Conservation (phyloP, 768 basidiomycete genomes). For the Leucosporidium yakuticum region DNA sequence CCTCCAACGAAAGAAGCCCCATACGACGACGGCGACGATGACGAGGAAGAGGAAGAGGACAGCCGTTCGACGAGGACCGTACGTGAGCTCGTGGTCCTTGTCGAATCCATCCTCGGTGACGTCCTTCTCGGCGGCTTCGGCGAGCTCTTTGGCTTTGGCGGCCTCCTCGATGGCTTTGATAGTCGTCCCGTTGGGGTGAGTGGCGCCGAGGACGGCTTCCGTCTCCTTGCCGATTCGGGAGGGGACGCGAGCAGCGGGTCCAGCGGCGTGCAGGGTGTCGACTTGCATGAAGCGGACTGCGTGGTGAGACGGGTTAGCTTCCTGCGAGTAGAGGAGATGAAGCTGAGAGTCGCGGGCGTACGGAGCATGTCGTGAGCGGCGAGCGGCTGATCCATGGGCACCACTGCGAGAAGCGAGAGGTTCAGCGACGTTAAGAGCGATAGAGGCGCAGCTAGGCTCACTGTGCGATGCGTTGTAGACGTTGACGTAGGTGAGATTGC, state of each 20-base stretch:
- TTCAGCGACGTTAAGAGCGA: neutral
- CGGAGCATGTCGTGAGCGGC: constrained; percentile 93
- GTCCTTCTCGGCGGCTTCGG: neutral
- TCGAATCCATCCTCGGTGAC: constrained; percentile 31
- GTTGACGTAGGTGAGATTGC: constrained; percentile 90
- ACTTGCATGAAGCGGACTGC: constrained; percentile 83
- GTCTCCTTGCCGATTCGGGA: constrained; percentile 65
- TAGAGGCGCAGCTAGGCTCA: constrained; percentile 39
- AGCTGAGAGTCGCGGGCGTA: neutral
- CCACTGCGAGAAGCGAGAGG: constrained; percentile 2
- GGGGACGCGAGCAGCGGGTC: constrained; percentile 71
- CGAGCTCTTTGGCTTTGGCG: neutral
- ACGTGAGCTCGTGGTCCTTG: constrained; percentile 35
- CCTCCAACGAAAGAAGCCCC: constrained; percentile 26
- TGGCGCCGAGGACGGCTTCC: constrained; percentile 46
- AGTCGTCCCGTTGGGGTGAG: constrained; percentile 35
- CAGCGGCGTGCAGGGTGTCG: constrained; percentile 73
- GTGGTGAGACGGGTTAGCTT: neutral
- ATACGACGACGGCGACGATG: constrained; percentile 8
- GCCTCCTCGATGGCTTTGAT: constrained; percentile 11
- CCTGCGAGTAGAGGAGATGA: too few relatives aligned
- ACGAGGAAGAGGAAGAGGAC: constrained; percentile 34
- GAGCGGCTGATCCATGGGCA: constrained; percentile 65
- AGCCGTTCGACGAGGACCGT: constrained; percentile 36
- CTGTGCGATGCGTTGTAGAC: constrained; percentile 89